phyloP scores from a whole-genome alignment of 345 rosid genomes.

The Populus ilicifolia region DNA sequence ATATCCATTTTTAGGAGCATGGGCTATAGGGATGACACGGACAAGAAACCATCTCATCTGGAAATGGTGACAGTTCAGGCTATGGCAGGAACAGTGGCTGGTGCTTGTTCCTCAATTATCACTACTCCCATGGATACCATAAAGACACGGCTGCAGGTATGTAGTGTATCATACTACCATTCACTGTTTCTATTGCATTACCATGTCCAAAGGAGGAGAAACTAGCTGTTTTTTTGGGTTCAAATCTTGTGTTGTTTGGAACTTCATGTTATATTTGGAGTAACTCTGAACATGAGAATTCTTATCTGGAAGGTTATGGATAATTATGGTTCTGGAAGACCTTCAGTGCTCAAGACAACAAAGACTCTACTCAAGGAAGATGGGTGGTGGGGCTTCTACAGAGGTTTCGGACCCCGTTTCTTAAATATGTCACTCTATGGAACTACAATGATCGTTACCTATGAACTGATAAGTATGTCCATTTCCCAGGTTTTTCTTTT shows the following conservation, averaged over 20 bases:
- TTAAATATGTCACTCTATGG: slow-evolving; percentile 60
- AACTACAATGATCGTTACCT: slow-evolving; percentile 64
- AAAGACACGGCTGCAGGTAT: slow-evolving; percentile 66
- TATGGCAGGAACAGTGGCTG: slow-evolving; percentile 53
- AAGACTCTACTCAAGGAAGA: slow-evolving; percentile 49
- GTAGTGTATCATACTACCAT: neutral
- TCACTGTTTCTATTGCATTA: neutral
- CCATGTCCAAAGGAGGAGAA: neutral
- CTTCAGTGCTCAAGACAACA: slow-evolving; percentile 49
- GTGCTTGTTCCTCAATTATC: slow-evolving; percentile 56
- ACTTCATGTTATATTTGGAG: neutral
- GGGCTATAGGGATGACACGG: slow-evolving; percentile 41
- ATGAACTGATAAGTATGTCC: slow-evolving; percentile 56
- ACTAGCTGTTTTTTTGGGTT: no score
- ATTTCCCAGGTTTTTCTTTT: neutral
- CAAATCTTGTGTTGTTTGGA: neutral
- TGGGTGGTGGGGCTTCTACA: slow-evolving; percentile 60
- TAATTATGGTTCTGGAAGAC: slow-evolving; percentile 53
- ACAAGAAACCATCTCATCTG: slow-evolving; percentile 52
- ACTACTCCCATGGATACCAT: slow-evolving; percentile 63
- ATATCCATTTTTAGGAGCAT: slow-evolving; percentile 37
- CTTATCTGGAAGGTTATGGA: slow-evolving; percentile 46
- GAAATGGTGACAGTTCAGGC: slow-evolving; percentile 61
- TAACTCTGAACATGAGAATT: neutral
- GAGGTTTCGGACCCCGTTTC: slow-evolving; percentile 64